phyloP scores from a whole-genome alignment of 495 filamentous ascomycete genomes.

The Pseudevernia furfuracea region DNA sequence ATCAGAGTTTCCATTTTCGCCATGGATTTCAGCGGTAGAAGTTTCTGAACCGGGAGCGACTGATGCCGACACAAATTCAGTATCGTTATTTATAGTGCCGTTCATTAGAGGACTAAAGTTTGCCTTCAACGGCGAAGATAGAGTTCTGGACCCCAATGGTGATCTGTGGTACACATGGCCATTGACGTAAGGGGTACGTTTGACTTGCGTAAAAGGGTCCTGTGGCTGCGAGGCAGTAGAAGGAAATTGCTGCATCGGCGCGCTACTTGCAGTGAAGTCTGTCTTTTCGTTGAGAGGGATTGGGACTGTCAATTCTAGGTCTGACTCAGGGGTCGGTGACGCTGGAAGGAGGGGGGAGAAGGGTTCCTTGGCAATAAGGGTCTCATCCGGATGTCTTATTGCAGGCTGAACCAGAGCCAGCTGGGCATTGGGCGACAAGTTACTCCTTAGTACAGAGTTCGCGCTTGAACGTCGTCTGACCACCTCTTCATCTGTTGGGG shows the following conservation, averaged over 20 bases:
- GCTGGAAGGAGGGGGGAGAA: background rate
- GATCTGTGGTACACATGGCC: background rate
- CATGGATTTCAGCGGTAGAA: background rate
- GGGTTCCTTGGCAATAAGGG: background rate
- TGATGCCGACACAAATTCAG: constrained; percentile 3
- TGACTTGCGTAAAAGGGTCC: constrained; percentile 24
- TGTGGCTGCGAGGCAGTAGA: constrained; percentile 23
- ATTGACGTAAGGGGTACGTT: constrained; percentile 24
- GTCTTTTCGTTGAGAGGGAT: constrained; percentile 10
- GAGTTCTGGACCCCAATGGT: background rate
- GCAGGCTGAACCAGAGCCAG: background rate
- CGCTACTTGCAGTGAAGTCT: background rate
- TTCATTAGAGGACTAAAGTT: background rate
- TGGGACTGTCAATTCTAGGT: constrained; percentile 19
- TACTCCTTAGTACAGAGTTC: background rate
- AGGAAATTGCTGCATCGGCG: constrained; percentile 5
- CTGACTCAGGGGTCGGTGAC: constrained; percentile 16
- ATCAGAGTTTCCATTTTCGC: background rate
- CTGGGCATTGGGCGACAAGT: background rate
- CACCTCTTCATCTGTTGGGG: background rate
- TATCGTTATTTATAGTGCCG: background rate
- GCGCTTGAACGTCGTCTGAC: background rate
- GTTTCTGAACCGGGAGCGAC: background rate
- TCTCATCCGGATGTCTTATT: background rate
- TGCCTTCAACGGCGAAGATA: background rate